phyloP scores from a whole-genome alignment of 2,329 filamentous ascomycete genomes.

The Alternaria atra region DNA sequence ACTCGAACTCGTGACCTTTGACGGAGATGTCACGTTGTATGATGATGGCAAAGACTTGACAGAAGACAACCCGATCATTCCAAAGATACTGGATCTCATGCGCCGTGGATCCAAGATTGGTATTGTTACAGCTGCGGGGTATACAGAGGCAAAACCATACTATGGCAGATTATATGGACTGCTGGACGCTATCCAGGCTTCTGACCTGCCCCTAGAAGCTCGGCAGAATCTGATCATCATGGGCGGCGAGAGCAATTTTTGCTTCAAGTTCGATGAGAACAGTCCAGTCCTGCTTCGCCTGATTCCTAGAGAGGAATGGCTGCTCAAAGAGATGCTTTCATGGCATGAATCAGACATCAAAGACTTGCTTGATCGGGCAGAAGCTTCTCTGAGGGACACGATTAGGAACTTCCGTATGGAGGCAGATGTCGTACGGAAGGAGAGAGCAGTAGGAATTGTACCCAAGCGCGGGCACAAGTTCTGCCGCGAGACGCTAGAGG shows the following conservation, averaged over 20 bases:
- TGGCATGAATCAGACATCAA: constrained; percentile 82
- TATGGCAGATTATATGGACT: constrained; percentile 87
- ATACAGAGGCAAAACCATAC: constrained; percentile 87
- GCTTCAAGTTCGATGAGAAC: constrained; percentile 78
- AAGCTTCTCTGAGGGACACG: constrained; percentile 83
- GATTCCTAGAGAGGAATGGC: constrained; percentile 72
- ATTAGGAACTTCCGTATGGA: constrained; percentile 80
- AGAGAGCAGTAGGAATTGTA: constrained; percentile 69
- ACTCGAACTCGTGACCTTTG: constrained; percentile 90
- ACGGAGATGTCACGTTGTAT: constrained; percentile 97
- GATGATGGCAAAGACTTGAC: constrained; percentile 80
- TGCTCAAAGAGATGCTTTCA: constrained; percentile 77
- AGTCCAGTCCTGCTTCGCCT: constrained; percentile 73
- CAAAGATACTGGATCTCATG: constrained; percentile 73
- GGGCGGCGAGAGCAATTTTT: constrained; percentile 95
- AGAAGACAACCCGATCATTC: constrained; percentile 78
- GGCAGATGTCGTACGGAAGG: constrained; percentile 84
- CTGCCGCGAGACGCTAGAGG: constrained; percentile 87
- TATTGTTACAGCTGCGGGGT: constrained; percentile 96
- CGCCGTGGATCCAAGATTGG: constrained; percentile 82
- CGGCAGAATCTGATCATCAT: constrained; percentile 87
- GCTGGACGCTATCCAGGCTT: constrained; percentile 77
- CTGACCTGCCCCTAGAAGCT: constrained; percentile 69
- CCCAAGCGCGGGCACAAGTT: constrained; percentile 71
- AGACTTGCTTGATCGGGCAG: constrained; percentile 86